Percentiles rank a stretch among this genome's conserved stretches.
These are phyloP conservation scores for Mortierella sp. DNA, from an alignment of 371 early-diverging fungal species.

Conservation along the genomic window DNA sequence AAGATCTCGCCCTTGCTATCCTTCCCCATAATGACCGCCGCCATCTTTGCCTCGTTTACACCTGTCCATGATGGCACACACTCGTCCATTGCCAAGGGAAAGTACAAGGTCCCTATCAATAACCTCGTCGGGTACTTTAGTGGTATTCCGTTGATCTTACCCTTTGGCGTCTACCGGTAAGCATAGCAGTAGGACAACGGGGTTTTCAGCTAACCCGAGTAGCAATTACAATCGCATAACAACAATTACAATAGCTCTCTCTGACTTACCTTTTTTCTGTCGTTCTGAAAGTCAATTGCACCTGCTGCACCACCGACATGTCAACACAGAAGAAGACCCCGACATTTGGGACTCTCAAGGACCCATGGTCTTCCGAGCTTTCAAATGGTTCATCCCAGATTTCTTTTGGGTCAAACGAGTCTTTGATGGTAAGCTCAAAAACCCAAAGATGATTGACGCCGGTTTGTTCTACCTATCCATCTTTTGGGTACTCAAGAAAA, in stretches of 20 bases:
- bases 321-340: constrained; percentile 48
- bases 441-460: constrained; percentile 18
- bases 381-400: constrained; percentile 56
- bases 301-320: constrained; percentile 48
- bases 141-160: constrained; percentile 36
- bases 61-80: constrained; percentile 53
- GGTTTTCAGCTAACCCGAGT: no score
- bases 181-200: no score
- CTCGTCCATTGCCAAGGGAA: constrained; percentile 50
- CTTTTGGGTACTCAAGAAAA: constrained; percentile 20
- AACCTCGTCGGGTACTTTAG: constrained; percentile 42
- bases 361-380: constrained; percentile 34
- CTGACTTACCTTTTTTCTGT: neutral
- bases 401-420: constrained; percentile 35
- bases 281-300: constrained; percentile 25
- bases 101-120: constrained; percentile 41
- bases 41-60: constrained; percentile 52
- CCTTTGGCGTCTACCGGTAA: constrained; percentile 37
- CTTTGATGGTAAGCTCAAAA: constrained; percentile 16
- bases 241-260: no score
- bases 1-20: constrained; percentile 33
- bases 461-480: constrained; percentile 24
- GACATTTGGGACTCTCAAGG: constrained; percentile 50
- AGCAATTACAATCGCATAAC: no score
- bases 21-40: constrained; percentile 50